Percentiles rank a stretch among this genome's conserved stretches.
These are phyloP conservation scores for Paecilomyces formosus DNA, from an alignment of 2,329 filamentous ascomycete genomes.

Conservation along the genomic window DNA sequence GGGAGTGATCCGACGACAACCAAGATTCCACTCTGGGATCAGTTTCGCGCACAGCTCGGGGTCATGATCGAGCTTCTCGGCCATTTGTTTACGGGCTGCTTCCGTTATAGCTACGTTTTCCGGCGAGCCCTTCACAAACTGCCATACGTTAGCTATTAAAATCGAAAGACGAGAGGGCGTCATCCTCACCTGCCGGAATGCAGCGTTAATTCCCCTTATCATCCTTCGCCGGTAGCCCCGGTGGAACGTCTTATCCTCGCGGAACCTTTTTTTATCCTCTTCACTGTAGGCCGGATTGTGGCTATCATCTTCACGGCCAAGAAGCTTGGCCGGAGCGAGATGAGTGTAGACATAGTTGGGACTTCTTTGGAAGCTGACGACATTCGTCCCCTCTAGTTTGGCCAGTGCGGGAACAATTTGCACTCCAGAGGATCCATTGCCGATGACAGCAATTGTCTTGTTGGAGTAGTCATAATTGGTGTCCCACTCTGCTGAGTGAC, in stretches of 20 bases:
- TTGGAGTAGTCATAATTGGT: constrained; percentile 13
- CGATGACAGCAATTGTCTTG: constrained; percentile 18
- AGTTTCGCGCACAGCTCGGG: constrained; percentile 19
- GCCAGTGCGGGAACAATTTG: constrained; percentile 22
- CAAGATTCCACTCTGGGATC: constrained; percentile 50
- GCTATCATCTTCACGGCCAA: too few relatives aligned
- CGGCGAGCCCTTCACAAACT: background rate
- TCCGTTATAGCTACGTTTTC: constrained; percentile 1
- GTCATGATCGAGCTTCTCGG: constrained; percentile 8
- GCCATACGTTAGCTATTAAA: too few relatives aligned
- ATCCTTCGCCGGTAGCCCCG: too few relatives aligned
- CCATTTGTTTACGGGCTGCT: constrained; percentile 16
- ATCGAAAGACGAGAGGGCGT: background rate
- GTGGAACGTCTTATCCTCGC: too few relatives aligned
- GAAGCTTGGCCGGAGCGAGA: constrained; percentile 12
- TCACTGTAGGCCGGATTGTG: too few relatives aligned
- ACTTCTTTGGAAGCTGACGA: constrained; percentile 16
- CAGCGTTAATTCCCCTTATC: too few relatives aligned
- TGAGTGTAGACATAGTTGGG: constrained; percentile 15
- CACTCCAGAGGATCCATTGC: constrained; percentile 22
- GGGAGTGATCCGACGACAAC: constrained; percentile 53
- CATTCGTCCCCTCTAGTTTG: constrained; percentile 9
- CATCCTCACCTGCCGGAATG: background rate
- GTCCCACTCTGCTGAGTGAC: constrained; percentile 4
- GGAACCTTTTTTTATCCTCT: too few relatives aligned